Conservation (phyloP, 2,329 filamentous ascomycete genomes). For the Botrytis deweyae region DNA sequence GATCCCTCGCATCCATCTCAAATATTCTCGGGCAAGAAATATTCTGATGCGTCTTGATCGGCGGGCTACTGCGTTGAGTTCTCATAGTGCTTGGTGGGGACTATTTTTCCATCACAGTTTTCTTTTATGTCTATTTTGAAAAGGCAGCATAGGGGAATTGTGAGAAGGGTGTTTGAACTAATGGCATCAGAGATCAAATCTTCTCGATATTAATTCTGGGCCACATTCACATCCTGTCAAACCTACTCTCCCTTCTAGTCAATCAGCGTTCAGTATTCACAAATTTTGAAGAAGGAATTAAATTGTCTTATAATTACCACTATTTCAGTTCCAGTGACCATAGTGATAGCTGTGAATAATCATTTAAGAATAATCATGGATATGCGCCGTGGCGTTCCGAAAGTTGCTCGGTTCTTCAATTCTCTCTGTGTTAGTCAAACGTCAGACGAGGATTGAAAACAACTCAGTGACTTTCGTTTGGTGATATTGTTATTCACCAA, state of each 20-base stretch:
- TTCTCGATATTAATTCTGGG: not conserved
- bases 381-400: not conserved
- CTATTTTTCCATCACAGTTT: too few relatives aligned
- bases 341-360: not conserved
- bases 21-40: not conserved
- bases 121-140: not conserved
- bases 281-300: too few relatives aligned
- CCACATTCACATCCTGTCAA: too few relatives aligned
- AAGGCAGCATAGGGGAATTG: not conserved
- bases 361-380: not conserved
- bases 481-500: too few relatives aligned
- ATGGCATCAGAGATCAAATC: not conserved
- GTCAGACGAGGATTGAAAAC: too few relatives aligned
- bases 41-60: too few relatives aligned
- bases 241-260: too few relatives aligned
- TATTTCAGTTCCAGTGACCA: not conserved
- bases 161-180: not conserved
- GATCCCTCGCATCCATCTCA: not conserved
- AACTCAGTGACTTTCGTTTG: too few relatives aligned
- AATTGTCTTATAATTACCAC: too few relatives aligned
- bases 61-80: not conserved
- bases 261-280: too few relatives aligned
- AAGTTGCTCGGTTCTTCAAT: not conserved
- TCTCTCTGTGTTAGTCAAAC: too few relatives aligned
- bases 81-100: not conserved